Conservation (phyloP, 495 filamentous ascomycete species). For the Neurospora sublineolata region DNA sequence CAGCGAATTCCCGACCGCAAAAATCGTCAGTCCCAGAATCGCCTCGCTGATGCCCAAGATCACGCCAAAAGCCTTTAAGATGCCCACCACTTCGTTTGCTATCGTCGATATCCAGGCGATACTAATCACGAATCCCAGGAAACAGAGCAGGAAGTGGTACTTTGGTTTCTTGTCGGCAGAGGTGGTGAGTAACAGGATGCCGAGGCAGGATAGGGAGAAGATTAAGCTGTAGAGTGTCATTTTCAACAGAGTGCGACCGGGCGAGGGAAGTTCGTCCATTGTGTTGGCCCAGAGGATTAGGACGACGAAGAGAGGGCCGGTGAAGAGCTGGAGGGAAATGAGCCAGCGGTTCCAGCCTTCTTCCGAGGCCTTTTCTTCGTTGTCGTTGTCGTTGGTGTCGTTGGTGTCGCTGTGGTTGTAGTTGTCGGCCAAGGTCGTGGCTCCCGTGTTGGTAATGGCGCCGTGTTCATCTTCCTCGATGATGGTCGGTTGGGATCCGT, state of each 20-base stretch:
- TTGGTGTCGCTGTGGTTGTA: neutral
- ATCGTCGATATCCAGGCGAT: slow-evolving; percentile 96
- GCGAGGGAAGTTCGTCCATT: slow-evolving; percentile 35
- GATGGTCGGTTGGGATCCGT: neutral
- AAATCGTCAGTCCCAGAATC: slow-evolving; percentile 88
- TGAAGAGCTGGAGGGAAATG: slow-evolving; percentile 70
- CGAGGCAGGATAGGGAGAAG: slow-evolving; percentile 54
- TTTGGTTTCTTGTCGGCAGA: slow-evolving; percentile 43
- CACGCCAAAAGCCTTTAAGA: slow-evolving; percentile 87
- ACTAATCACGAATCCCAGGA: slow-evolving; percentile 80
- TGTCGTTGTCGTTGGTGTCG: neutral
- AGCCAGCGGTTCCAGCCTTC: slow-evolving; percentile 84
- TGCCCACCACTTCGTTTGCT: slow-evolving; percentile 89
- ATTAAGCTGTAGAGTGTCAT: slow-evolving; percentile 60
- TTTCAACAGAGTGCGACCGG: slow-evolving; percentile 36
- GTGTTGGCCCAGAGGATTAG: slow-evolving; percentile 66
- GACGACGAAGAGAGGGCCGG: slow-evolving; percentile 73
- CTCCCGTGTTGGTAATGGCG: neutral
- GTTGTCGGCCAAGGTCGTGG: neutral
- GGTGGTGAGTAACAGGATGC: slow-evolving; percentile 51
- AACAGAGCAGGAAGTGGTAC: slow-evolving; percentile 67
- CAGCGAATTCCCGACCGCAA: slow-evolving; percentile 90
- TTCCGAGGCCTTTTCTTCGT: neutral
- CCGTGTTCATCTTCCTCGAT: neutral
- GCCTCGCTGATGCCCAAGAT: slow-evolving; percentile 91